Evolutionary conservation across 139 green algal genomes (phyloP), one percentile per base, ranked within the genome.

Genomic region (Diplosphaera chodatii): DNA sequence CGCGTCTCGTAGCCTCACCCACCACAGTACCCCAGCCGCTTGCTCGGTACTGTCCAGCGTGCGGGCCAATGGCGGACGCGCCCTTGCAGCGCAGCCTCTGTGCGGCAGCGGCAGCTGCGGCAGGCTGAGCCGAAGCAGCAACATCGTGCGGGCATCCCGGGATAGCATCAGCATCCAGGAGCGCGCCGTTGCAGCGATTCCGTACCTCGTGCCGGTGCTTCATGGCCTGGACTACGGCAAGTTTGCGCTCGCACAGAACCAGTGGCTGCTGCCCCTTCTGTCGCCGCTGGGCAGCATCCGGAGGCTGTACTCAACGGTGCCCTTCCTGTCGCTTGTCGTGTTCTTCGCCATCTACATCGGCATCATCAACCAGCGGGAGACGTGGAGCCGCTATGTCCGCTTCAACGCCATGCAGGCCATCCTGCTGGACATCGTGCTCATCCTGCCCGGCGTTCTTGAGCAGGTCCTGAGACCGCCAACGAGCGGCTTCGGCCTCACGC

Each of bases 341-440:
- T 90, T 90, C 71, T 90, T 90, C 65, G 85, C 41, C 2, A 40
- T 89, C 13, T 89, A 90, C 40, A 40, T 77, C 48, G 77, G 77
- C 30, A 74, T 87, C 22, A 62, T 79, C 32, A 71, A 79, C 41
- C 75, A 79, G 20, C 68, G 55, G 20, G 56, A 65, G 29, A 85
- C 48, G 41, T 77, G 91, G 32, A 71, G 69, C 30, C 80, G 89
- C 20, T 94, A 86, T 48, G 83, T 95, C 31, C 79, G 90, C 10
- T 76, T 85, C 75, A 90, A 94, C 74, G 90, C 86, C 15, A 88
- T 93, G 86, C 91, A 59, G 71, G 86, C 90, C 21, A 77, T 96
- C 20, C 74, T 96, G 48, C 81, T 96, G 37, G 86, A 94, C 71
- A 84, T 96, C 32, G 71, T 96, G 13, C 87, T 96, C 37, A 94